Percentiles rank a stretch among this genome's conserved stretches.
Conservation (phyloP, 23 red algal species). For the Cyanidiococcus yangmingshanensis region DNA sequence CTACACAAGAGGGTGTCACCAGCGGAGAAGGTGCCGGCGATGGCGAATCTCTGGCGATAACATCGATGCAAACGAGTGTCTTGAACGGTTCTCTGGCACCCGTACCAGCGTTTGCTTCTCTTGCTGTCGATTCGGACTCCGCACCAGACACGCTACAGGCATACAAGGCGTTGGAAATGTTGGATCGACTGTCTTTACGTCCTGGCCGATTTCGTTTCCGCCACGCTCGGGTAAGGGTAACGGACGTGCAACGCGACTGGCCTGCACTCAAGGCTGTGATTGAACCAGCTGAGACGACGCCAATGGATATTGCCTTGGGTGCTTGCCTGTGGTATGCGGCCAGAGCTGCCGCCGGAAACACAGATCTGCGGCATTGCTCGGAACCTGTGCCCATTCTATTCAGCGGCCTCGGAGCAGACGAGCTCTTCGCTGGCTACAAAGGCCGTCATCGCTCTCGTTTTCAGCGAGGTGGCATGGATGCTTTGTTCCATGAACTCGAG, state of each 20-base stretch:
- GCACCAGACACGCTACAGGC: neutral
- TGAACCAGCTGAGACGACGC: conserved; percentile 42
- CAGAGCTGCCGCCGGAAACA: conserved; percentile 20
- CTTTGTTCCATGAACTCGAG: conserved; percentile 61
- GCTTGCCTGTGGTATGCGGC: conserved; percentile 65
- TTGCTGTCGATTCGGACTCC: neutral
- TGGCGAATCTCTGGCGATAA: neutral
- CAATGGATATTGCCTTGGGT: conserved; percentile 76
- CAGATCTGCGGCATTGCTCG: neutral
- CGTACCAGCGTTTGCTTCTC: neutral
- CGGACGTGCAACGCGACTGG: conserved; percentile 13
- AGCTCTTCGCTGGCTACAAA: conserved; percentile 89
- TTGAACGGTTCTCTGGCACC: neutral
- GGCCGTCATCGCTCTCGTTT: conserved; percentile 60
- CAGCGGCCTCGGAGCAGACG: conserved; percentile 85
- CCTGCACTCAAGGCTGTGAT: conserved; percentile 28
- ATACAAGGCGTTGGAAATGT: neutral
- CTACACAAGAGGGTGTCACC: neutral
- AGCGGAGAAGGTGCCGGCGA: neutral
- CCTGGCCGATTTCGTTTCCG: conserved; percentile 27
- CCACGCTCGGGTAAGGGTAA: conserved; percentile 45
- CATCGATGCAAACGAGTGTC: neutral
- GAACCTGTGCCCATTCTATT: conserved; percentile 42
- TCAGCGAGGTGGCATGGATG: conserved; percentile 37
- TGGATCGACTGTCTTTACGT: neutral